Percentiles rank a stretch among this genome's conserved stretches.
Evolutionary conservation across 2,329 filamentous ascomycete species (phyloP).

Genomic region (Juglanconis juglandina): DNA sequence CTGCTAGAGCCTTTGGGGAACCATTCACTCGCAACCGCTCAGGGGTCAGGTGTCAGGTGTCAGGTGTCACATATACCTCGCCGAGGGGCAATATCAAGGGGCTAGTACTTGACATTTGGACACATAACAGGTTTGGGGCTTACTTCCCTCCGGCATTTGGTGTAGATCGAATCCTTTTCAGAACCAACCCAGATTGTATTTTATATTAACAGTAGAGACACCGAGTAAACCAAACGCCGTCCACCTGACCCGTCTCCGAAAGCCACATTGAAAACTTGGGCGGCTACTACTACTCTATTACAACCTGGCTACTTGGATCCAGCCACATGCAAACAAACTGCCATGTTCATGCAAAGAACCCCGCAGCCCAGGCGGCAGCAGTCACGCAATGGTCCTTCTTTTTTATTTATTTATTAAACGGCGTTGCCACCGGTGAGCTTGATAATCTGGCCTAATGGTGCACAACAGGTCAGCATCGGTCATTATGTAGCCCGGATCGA

Average conservation of each 20-base stretch:
- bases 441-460: constrained; percentile 33
- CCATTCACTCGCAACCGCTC: too few relatives aligned
- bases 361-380: too few relatives aligned
- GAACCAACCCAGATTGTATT: not conserved
- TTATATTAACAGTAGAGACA: not conserved
- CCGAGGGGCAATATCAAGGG: not conserved
- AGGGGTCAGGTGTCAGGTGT: too few relatives aligned
- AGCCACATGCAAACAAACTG: not conserved
- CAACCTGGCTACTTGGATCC: not conserved
- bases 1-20: too few relatives aligned
- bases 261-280: not conserved
- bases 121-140: not conserved
- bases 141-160: not conserved
- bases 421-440: constrained; percentile 36
- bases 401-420: constrained; percentile 19
- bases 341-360: not conserved
- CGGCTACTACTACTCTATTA: not conserved
- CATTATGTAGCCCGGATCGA: not conserved
- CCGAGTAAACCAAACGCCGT: not conserved
- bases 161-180: not conserved
- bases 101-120: not conserved
- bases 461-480: constrained; percentile 1
- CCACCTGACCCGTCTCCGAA: not conserved
- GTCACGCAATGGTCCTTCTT: not conserved
- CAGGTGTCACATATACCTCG: not conserved